Base-by-base conservation (phyloP, 2,329 filamentous ascomycete genomes). In the Aspergillus sp. region DNA sequence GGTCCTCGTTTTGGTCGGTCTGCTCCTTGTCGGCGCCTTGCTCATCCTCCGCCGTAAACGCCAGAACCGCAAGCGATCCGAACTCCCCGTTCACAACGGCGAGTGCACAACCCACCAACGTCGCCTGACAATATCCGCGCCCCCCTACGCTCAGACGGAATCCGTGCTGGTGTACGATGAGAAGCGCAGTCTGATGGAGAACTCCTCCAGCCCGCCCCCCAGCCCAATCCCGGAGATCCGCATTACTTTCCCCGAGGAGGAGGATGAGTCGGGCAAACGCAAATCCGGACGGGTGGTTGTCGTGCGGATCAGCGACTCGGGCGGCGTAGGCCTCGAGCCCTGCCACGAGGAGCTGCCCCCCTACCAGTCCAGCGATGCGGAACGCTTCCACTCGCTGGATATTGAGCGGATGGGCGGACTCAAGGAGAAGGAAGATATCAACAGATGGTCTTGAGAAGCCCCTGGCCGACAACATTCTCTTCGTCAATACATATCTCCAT, bases 231-330 rank as follows among this genome's bases (percentile, higher is more conserved):
- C 94, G 17, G 89, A 97, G 76, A 99, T 99, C 66, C 91, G 92
- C 74, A 96, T 99, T 73, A 97, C 94, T 32, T 97, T 99, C 79
- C 94, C 94, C 14, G 94, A 97, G 78, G 87, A 95, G 63, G 92
- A 97, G 68, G 89, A 91, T 61, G 78, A 84, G 46, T 67, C 76
- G 50, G 93, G 93, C 62, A 90, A 86, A 73, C 82, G 82, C 64
- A 88, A 88, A 77, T 91, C 88, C 60, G 93, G 93, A 31, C 86
- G 92, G 29, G 91, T 97, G 47, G 88, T 99, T 19, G 85, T 97
- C 32, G 93, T 99, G 51, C 85, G 90, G 48, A 90, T 97, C 47
- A 91, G 92, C 57, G 94, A 97, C 60, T 88, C 85, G 56, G 88
- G 89, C 45, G 81, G 86, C 34, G 86, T 97, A 59, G 94, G 93